Conservation (phyloP, 495 filamentous ascomycete genomes). For the Hyaloscypha variabilis region DNA sequence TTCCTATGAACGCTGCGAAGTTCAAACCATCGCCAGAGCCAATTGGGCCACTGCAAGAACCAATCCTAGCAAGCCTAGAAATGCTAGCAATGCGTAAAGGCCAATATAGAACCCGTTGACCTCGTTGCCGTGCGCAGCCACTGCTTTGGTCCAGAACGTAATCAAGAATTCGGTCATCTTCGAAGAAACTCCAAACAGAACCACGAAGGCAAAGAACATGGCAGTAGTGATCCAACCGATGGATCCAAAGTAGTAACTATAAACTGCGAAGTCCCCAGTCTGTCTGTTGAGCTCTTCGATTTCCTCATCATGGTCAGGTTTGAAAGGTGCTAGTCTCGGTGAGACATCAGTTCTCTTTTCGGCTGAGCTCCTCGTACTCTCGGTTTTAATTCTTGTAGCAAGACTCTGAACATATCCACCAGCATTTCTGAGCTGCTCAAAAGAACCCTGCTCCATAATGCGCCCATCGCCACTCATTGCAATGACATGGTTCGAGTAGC, state of each 20-base stretch:
- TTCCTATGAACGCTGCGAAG: too few relatives aligned
- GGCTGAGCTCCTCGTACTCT: not conserved
- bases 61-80: constrained; percentile 3
- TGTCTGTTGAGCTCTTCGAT: constrained; percentile 31
- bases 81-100: constrained; percentile 16
- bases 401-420: constrained; percentile 55
- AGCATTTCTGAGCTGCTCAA: constrained; percentile 44
- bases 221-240: constrained; percentile 11
- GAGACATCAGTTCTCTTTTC: not conserved
- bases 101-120: constrained; percentile 24
- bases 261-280: constrained; percentile 58
- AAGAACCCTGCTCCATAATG: constrained; percentile 54
- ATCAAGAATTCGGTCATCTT: constrained; percentile 23
- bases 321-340: not conserved
- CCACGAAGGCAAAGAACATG: constrained; percentile 8
- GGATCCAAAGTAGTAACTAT: constrained; percentile 36
- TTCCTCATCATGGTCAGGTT: constrained; percentile 2
- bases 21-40: constrained; percentile 11
- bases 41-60: not conserved
- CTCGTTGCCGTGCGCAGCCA: constrained; percentile 7
- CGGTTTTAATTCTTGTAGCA: constrained; percentile 20
- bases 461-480: constrained; percentile 49
- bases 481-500: constrained; percentile 54
- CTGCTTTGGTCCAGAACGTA: constrained; percentile 22
- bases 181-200: constrained; percentile 12